A percentile compares a stretch with the other conserved stretches of the same genome.
These are phyloP conservation scores for Teratosphaeria destructans DNA, from an alignment of 2,329 filamentous ascomycete genomes.

Conservation along the genomic window DNA sequence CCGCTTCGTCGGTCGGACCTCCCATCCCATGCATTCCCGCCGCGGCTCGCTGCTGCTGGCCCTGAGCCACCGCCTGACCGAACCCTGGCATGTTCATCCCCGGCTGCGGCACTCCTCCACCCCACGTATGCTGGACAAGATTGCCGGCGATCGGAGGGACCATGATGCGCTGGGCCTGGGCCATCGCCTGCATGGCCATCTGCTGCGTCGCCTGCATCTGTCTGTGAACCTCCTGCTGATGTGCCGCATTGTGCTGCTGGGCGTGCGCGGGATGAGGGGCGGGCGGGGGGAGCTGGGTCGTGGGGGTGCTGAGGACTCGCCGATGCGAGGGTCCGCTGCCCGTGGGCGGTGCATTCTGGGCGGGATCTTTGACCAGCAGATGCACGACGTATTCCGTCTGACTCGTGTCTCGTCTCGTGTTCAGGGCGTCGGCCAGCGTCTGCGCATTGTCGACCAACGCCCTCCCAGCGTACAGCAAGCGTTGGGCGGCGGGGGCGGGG, in stretches of 20 bases:
- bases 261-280: neutral
- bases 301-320: neutral
- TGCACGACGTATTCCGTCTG: slow-evolving; percentile 26
- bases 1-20: neutral
- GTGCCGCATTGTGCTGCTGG: neutral
- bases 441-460: slow-evolving; percentile 40
- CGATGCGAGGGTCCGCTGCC: neutral
- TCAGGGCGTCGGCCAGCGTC: slow-evolving; percentile 41
- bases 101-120: neutral
- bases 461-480: slow-evolving; percentile 49
- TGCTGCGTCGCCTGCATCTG: neutral
- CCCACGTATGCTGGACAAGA: neutral
- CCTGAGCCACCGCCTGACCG: slow-evolving; percentile 3
- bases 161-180: neutral
- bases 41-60: slow-evolving; percentile 15
- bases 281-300: neutral
- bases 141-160: neutral
- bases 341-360: neutral
- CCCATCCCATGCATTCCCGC: slow-evolving; percentile 10
- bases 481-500: slow-evolving; percentile 38
- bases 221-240: neutral
- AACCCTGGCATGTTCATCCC: slow-evolving; percentile 2
- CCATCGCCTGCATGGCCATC: neutral
- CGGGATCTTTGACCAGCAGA: slow-evolving; percentile 14
- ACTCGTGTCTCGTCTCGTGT: slow-evolving; percentile 37